Percentiles rank a stretch among this genome's conserved stretches.
Evolutionary conservation across 768 basidiomycete species (phyloP).

Genomic region (Pleurotus ostreatus): DNA sequence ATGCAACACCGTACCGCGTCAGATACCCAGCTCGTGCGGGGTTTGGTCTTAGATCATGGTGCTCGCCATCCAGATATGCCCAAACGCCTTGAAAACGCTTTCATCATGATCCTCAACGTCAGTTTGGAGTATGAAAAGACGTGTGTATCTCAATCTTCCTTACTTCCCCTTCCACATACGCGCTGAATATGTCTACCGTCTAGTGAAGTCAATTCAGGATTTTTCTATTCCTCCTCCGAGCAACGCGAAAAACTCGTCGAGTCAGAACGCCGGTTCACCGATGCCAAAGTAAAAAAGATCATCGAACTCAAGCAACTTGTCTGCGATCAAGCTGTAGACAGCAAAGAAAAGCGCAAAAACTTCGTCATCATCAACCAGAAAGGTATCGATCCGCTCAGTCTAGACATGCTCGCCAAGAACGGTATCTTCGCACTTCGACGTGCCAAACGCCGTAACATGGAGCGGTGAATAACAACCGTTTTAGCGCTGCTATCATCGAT

Average conservation of each 20-base stretch:
- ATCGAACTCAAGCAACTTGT: slow-evolving; percentile 95
- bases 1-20: slow-evolving; percentile 99
- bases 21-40: slow-evolving; percentile 93
- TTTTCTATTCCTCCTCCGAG: slow-evolving; percentile 98
- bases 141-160: slow-evolving; percentile 45
- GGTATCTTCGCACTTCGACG: slow-evolving; percentile 92
- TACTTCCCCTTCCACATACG: slow-evolving; percentile 12
- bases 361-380: slow-evolving; percentile 99
- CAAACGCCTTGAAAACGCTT: slow-evolving; percentile 95
- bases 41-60: slow-evolving; percentile 96
- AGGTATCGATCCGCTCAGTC: slow-evolving; percentile 95
- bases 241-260: slow-evolving; percentile 99
- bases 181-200: neutral
- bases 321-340: slow-evolving; percentile 88
- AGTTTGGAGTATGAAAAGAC: slow-evolving; percentile 99
- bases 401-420: slow-evolving; percentile 95
- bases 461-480: slow-evolving; percentile 53
- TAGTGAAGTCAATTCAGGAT: slow-evolving; percentile 98
- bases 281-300: slow-evolving; percentile 92
- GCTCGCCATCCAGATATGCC: slow-evolving; percentile 99
- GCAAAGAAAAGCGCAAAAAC: slow-evolving; percentile 74
- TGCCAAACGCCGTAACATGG: slow-evolving; percentile 99
- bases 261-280: slow-evolving; percentile 91
- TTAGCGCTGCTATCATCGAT: slow-evolving; percentile 5
- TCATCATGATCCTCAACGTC: slow-evolving; percentile 92